Conservation (phyloP, 2,329 filamentous ascomycete genomes). For the Paramyrothecium sp. region DNA sequence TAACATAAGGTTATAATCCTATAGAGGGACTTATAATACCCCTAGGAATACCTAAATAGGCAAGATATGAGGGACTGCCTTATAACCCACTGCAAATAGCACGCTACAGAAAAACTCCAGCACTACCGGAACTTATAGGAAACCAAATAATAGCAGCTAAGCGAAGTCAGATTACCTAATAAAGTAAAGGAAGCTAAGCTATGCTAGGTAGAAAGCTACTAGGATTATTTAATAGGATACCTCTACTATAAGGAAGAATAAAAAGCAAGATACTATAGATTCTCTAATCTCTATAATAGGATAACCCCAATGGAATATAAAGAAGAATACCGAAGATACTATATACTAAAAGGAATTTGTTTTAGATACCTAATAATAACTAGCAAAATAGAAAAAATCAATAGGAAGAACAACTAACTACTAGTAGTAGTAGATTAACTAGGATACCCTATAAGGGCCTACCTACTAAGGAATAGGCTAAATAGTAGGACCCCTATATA, state of each 20-base stretch:
- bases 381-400: neutral
- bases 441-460: neutral
- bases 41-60: neutral
- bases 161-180: too few relatives aligned
- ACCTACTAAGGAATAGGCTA: neutral
- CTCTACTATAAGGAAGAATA: neutral
- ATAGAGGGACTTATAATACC: neutral
- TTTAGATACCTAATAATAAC: too few relatives aligned
- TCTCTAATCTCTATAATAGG: neutral
- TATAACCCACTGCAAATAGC: neutral
- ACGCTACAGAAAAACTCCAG: neutral
- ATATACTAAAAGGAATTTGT: neutral
- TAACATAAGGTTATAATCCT: neutral
- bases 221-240: too few relatives aligned
- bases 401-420: too few relatives aligned
- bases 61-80: neutral
- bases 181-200: too few relatives aligned
- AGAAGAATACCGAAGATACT: neutral
- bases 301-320: neutral
- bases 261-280: neutral
- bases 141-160: too few relatives aligned
- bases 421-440: too few relatives aligned
- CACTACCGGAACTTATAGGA: neutral
- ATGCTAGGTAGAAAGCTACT: too few relatives aligned
- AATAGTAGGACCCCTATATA: neutral